These are phyloP conservation scores for Ochetophila trinervis DNA, from an alignment of 306 rosid genomes.

Conservation along the genomic window DNA sequence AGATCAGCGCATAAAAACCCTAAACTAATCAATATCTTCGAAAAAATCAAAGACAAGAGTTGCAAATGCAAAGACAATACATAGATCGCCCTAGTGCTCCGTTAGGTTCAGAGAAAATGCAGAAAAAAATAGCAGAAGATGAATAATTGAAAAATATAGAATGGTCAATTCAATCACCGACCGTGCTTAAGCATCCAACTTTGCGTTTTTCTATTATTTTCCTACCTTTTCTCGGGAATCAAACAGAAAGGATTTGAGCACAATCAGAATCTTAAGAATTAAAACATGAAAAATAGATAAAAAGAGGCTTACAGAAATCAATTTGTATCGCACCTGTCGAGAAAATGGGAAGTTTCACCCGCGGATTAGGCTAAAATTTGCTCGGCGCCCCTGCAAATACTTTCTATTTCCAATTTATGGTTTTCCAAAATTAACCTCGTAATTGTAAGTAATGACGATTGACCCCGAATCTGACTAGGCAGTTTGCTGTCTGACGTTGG, in stretches of 20 bases:
- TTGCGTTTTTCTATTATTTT: neutral
- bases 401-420: neutral
- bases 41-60: neutral
- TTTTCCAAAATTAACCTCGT: slow-evolving; percentile 6
- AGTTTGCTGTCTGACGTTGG: neutral
- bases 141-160: neutral
- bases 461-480: neutral
- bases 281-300: neutral
- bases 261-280: neutral
- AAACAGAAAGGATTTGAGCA: neutral
- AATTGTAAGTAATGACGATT: neutral
- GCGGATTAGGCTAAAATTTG: neutral
- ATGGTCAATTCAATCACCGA: too few relatives aligned
- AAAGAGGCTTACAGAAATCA: neutral
- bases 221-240: neutral
- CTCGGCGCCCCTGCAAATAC: too few relatives aligned
- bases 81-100: too few relatives aligned
- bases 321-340: slow-evolving; percentile 10
- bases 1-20: slow-evolving; percentile 8
- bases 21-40: slow-evolving; percentile 2
- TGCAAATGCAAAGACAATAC: too few relatives aligned
- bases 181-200: neutral
- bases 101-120: neutral
- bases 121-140: neutral
- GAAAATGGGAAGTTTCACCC: neutral